Evolutionary conservation across 1,139 yeast species (phyloP), one percentile per base, ranked within the genome.

Genomic region (Zygosaccharomyces pseudobailii): DNA sequence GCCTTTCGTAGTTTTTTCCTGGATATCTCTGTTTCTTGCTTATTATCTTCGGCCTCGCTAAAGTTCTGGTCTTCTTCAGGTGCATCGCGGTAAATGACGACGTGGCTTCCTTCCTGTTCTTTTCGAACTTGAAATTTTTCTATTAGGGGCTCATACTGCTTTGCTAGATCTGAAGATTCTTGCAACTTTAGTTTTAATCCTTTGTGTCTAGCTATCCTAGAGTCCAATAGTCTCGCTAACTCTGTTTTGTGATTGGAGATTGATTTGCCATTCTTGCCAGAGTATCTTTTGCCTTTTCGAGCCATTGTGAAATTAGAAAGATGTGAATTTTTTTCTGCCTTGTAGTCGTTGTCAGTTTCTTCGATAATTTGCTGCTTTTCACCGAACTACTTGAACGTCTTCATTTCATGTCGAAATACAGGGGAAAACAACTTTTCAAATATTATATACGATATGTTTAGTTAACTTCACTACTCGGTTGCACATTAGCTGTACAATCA

Each of bases 1-100:
- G 68, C 62, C 50, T 74, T 72, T 46, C 80, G 70, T 24, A 68
- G 64, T 58, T 83, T 82, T 48, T 79, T 71, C 49, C 65, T 71
- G 5, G 63, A 59, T 6, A 44, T 36, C 5, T 23, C 33, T 17
- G 25, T 38, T 21, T 35, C 43, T n/a, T 32, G 27, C 19, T 13
- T 35, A 8, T 42, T 38, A 22, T 17, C 33, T 31, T 30, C 41
- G 8, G 39, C 21, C 6, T 17, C 34, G 32, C 23, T 17, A 13
- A 13, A 13, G 17, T 13, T 13, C 2, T 13, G 17, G 17, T 13
- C 17, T 13, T 13, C 17, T 13, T 13, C 17, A 13, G 17, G 17
- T 3, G n/a, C 35, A 21, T 23, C 41, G 9, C 24, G 20, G 8
- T 42, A 22, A 20, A 36, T 10, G n/a, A 30, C 27, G 3, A 36